These are phyloP conservation scores for Teratosphaeria viscida DNA, from an alignment of 2,329 filamentous ascomycete genomes.

Conservation along the genomic window DNA sequence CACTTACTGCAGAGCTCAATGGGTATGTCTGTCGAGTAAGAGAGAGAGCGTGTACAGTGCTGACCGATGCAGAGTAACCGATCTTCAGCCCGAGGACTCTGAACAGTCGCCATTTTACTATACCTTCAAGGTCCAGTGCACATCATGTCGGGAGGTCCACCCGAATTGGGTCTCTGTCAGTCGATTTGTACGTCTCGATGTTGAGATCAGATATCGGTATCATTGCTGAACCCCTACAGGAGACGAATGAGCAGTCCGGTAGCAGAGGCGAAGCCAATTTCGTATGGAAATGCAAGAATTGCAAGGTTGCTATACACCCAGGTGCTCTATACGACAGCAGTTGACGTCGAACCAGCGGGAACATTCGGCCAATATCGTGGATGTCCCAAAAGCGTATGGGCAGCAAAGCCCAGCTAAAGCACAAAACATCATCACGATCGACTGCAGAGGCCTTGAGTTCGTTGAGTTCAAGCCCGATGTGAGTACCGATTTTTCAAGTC, in stretches of 20 bases:
- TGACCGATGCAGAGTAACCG: conserved; percentile 60
- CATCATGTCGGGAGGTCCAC: conserved; percentile 88
- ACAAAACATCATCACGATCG: conserved; percentile 77
- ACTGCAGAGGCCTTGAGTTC: conserved; percentile 90
- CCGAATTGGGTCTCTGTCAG: conserved; percentile 77
- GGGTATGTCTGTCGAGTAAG: conserved; percentile 42
- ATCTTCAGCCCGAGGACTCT: conserved; percentile 75
- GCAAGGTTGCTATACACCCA: conserved; percentile 56
- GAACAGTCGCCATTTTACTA: conserved; percentile 82
- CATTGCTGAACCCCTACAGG: conserved; percentile 40
- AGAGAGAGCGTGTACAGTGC: background rate
- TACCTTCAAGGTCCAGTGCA: conserved; percentile 96
- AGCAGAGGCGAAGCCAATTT: conserved; percentile 96
- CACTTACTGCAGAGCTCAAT: conserved; percentile 56
- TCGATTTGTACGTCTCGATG: conserved; percentile 59
- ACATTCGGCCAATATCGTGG: conserved; percentile 74
- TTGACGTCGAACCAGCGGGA: conserved; percentile 49
- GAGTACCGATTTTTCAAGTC: background rate
- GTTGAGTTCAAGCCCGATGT: conserved; percentile 84
- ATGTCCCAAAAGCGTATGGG: conserved; percentile 60
- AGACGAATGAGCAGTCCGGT: conserved; percentile 80
- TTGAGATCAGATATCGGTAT: background rate
- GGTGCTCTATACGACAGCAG: background rate
- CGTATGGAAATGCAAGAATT: conserved; percentile 99
- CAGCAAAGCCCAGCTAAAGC: conserved; percentile 61